These are phyloP conservation scores for Linnemannia zychae DNA, from an alignment of 192 early-diverging fungal species.

Conservation along the genomic window DNA sequence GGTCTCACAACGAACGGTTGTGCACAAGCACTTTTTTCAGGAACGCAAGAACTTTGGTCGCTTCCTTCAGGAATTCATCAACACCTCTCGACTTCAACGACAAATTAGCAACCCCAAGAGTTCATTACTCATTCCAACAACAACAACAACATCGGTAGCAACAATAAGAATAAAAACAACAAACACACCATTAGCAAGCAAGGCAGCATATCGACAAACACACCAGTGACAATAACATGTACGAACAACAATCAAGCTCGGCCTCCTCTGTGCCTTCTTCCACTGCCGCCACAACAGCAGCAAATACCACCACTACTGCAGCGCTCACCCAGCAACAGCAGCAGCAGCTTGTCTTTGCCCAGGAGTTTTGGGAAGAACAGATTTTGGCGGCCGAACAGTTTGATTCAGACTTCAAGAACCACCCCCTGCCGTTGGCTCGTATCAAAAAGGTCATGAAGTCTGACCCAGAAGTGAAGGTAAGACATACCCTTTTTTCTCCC, in stretches of 20 bases:
- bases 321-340: constrained; percentile 19
- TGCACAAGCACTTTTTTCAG: neutral
- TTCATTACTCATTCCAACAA: neutral
- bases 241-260: constrained; percentile 15
- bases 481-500: neutral
- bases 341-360: constrained; percentile 42
- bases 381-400: constrained; percentile 74
- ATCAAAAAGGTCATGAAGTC: constrained; percentile 99
- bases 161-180: neutral
- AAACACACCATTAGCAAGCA: too few relatives aligned
- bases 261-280: constrained; percentile 16
- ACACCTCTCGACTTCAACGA: neutral
- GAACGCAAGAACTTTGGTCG: neutral
- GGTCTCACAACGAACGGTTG: neutral
- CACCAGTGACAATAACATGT: constrained; percentile 6
- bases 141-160: neutral
- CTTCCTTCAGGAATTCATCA: neutral
- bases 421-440: constrained; percentile 92
- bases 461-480: constrained; percentile 94
- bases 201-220: neutral
- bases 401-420: constrained; percentile 91
- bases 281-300: constrained; percentile 8
- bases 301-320: neutral
- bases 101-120: neutral
- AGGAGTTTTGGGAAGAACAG: constrained; percentile 83